Conservation (phyloP, 495 filamentous ascomycete genomes). For the Clohesyomyces aquaticus region DNA sequence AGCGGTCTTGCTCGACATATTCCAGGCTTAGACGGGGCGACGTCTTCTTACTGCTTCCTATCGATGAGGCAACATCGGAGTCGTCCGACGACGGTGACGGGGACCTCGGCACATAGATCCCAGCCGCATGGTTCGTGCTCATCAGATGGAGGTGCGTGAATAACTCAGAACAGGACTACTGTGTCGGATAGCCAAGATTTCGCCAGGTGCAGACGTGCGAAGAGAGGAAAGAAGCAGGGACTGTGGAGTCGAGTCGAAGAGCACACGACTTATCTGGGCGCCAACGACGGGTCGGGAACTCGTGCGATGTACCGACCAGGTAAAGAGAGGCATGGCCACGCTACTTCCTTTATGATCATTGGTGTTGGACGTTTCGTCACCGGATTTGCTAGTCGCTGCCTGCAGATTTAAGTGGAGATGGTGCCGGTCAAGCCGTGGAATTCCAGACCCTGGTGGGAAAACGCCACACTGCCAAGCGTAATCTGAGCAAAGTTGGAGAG, state of each 20-base stretch:
- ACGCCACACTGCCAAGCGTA: background rate
- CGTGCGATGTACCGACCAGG: constrained; percentile 2
- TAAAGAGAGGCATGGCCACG: constrained; percentile 10
- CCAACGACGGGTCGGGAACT: background rate
- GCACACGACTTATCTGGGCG: constrained; percentile 12
- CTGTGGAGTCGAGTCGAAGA: background rate
- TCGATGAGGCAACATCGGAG: background rate
- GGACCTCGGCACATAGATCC: constrained; percentile 3
- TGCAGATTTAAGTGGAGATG: background rate
- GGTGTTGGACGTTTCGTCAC: background rate
- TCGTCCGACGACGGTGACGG: constrained; percentile 7
- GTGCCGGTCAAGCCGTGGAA: constrained; percentile 8
- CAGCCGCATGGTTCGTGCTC: constrained; percentile 11
- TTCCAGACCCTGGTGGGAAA: background rate
- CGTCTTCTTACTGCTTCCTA: background rate
- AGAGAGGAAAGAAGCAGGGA: background rate
- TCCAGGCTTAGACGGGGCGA: constrained; percentile 7
- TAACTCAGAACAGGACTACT: background rate
- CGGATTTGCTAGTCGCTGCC: background rate
- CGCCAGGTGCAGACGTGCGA: background rate
- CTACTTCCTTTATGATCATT: background rate
- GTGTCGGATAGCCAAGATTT: background rate
- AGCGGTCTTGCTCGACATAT: background rate
- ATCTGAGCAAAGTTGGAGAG: background rate
- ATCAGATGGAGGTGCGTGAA: constrained; percentile 9